These are phyloP conservation scores for Eragrostis tef DNA, from an alignment of 202 grass and related monocot genomes.

Conservation along the genomic window DNA sequence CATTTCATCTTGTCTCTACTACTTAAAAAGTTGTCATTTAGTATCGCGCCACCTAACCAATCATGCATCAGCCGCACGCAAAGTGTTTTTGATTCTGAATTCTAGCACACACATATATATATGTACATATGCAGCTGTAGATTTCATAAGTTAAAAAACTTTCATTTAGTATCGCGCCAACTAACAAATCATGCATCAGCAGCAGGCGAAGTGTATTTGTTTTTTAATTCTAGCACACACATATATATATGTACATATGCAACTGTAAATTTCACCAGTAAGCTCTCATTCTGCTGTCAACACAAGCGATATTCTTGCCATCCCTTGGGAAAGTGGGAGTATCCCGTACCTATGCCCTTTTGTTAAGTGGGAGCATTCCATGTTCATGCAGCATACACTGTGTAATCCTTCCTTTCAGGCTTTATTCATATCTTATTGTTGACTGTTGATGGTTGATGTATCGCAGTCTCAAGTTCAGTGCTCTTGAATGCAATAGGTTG, in stretches of 20 bases:
- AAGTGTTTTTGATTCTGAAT: too few species aligned
- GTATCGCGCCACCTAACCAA: too few species aligned
- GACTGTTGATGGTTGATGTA: slow-evolving; percentile 12
- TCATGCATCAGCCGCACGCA: too few species aligned
- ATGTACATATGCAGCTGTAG: too few species aligned
- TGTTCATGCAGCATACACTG: slow-evolving; percentile 21
- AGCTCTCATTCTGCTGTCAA: neutral
- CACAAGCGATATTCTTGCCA: neutral
- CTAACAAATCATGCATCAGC: too few species aligned
- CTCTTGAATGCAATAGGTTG: slow-evolving; percentile 1
- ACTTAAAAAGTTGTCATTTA: too few species aligned
- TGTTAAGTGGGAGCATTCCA: neutral
- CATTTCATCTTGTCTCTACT: neutral
- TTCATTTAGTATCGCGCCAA: too few species aligned
- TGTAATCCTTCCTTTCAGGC: neutral
- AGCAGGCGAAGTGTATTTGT: too few species aligned
- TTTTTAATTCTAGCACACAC: too few species aligned
- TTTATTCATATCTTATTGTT: slow-evolving; percentile 40
- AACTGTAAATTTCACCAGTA: neutral
- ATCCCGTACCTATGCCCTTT: neutral
- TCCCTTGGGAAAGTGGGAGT: slow-evolving; percentile 1
- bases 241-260: too few species aligned
- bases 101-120: too few species aligned
- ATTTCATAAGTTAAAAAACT: too few species aligned
- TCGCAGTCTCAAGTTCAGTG: neutral